phyloP scores from a whole-genome alignment of 352 stramenopile species.

The Blastocystis sp. region DNA sequence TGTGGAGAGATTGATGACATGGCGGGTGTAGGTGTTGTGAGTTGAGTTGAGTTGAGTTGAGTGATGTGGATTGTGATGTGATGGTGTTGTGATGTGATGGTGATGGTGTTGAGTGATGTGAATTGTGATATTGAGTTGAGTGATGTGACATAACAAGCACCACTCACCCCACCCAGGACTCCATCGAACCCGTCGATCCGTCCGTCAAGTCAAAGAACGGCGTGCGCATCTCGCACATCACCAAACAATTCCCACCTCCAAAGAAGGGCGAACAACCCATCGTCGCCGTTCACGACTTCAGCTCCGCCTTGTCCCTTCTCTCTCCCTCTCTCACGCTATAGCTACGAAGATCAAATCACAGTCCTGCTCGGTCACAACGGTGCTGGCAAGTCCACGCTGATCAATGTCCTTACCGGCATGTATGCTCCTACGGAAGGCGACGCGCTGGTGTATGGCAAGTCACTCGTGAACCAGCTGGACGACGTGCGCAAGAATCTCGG shows the following conservation, averaged over 20 bases:
- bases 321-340: constrained; percentile 37
- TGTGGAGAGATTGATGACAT: constrained; percentile 10
- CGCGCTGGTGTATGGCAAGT: constrained; percentile 76
- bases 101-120: not conserved
- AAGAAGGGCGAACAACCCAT: constrained; percentile 32
- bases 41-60: not conserved
- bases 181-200: constrained; percentile 21
- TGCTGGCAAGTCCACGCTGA: constrained; percentile 78
- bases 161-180: constrained; percentile 3
- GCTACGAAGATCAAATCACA: constrained; percentile 76
- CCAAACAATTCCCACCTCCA: constrained; percentile 34
- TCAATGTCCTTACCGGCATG: constrained; percentile 77
- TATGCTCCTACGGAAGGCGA: constrained; percentile 75
- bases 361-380: constrained; percentile 78
- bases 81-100: not conserved
- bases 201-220: not conserved
- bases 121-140: not conserved
- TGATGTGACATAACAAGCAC: not conserved
- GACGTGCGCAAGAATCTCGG: constrained; percentile 81
- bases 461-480: constrained; percentile 78
- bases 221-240: constrained; percentile 28
- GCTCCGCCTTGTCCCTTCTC: constrained; percentile 17
- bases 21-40: not conserved
- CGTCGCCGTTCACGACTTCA: constrained; percentile 65
- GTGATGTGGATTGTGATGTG: not conserved